Evolutionary conservation across 768 basidiomycete genomes (phyloP).

Genomic region (Psilocybe subaeruginosa): DNA sequence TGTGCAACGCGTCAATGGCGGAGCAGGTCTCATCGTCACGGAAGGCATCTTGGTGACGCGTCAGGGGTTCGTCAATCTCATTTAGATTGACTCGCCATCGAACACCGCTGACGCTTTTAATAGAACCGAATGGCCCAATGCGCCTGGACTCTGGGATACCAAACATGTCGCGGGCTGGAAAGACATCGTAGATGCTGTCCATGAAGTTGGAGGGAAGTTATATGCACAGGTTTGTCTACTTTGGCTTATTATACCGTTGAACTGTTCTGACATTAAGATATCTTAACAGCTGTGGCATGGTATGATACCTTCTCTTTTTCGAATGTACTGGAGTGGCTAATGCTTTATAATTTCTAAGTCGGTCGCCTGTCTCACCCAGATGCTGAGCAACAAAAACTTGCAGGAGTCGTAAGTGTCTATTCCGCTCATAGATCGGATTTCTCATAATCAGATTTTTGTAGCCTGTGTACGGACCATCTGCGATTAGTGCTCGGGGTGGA

Average conservation of each 20-base stretch:
- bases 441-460: slow-evolving; percentile 10
- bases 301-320: background rate
- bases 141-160: slow-evolving; percentile 41
- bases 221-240: slow-evolving; percentile 34
- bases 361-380: slow-evolving; percentile 41
- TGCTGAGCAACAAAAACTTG: slow-evolving; percentile 37
- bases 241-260: background rate
- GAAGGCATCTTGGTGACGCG: slow-evolving; percentile 35
- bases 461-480: slow-evolving; percentile 50
- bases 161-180: slow-evolving; percentile 41
- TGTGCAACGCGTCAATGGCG: slow-evolving; percentile 29
- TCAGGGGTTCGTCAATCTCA: slow-evolving; percentile 29
- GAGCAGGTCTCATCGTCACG: slow-evolving; percentile 36
- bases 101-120: background rate
- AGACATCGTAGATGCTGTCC: slow-evolving; percentile 41
- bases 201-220: slow-evolving; percentile 39
- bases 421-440: background rate
- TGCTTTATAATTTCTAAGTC: slow-evolving; percentile 19
- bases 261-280: background rate
- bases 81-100: no score
- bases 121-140: slow-evolving; percentile 39
- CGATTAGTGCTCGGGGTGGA: slow-evolving; percentile 43
- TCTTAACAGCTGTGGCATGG: slow-evolving; percentile 12
- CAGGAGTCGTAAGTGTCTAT: slow-evolving; percentile 30
- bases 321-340: no score